A percentile compares a stretch with the other conserved stretches of the same genome.
Evolutionary conservation across 2,329 filamentous ascomycete genomes (phyloP).

Genomic region (Phoma sp.): DNA sequence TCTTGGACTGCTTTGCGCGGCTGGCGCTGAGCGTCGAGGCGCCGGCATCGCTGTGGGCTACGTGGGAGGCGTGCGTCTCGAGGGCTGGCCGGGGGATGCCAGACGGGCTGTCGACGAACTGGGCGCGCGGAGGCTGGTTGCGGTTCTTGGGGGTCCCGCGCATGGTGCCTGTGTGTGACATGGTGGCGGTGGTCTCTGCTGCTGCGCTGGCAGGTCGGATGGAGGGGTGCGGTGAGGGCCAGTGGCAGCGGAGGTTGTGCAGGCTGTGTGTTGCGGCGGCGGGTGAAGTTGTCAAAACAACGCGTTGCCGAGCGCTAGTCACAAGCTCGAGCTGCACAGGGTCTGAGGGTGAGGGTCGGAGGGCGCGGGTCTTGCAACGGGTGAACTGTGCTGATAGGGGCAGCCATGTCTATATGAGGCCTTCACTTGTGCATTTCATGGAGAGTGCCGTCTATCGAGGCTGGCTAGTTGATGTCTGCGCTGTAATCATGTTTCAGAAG

Average conservation of each 20-base stretch:
- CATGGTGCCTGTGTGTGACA: slow-evolving; percentile 70
- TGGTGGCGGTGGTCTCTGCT: slow-evolving; percentile 43
- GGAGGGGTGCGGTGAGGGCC: slow-evolving; percentile 5
- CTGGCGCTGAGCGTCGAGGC: slow-evolving; percentile 85
- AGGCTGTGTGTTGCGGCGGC: slow-evolving; percentile 8
- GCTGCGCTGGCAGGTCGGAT: slow-evolving; percentile 23
- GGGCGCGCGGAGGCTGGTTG: slow-evolving; percentile 53
- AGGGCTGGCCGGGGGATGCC: slow-evolving; percentile 76
- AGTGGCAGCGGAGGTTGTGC: slow-evolving; percentile 4
- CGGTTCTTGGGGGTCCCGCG: slow-evolving; percentile 74
- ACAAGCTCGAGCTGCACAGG: slow-evolving; percentile 12
- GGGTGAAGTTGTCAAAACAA: slow-evolving; percentile 8
- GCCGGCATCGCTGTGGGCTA: slow-evolving; percentile 64
- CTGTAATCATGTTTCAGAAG: slow-evolving; percentile 2
- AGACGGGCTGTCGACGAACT: slow-evolving; percentile 70
- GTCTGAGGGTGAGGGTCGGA: slow-evolving; percentile 7
- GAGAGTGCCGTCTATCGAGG: too few species aligned
- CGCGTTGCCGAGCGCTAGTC: slow-evolving; percentile 18
- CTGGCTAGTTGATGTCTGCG: neutral
- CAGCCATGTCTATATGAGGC: slow-evolving; percentile 4
- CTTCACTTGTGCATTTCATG: neutral
- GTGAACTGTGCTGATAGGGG: slow-evolving; percentile 14
- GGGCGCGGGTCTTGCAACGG: slow-evolving; percentile 6
- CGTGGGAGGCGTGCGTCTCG: slow-evolving; percentile 59
- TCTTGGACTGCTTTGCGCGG: slow-evolving; percentile 93